Base-by-base conservation (phyloP, 345 rosid genomes). In the Raphanus raphanistrum region DNA sequence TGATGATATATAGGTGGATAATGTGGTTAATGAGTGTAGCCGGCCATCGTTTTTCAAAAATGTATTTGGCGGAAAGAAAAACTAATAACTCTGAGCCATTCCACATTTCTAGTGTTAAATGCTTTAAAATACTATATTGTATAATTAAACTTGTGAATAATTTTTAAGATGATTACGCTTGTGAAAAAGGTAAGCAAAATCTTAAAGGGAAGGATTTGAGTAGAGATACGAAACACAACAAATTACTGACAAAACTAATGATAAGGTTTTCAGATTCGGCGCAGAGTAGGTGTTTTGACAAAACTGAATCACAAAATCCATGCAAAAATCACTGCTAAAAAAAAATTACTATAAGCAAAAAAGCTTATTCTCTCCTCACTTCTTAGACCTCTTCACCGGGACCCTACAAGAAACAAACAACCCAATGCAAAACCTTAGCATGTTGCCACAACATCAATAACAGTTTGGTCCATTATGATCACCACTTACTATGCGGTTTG, bases 371-470 rank as follows among this genome's bases (percentile, higher is more conserved):
- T 48, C 58, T 61, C 35, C 78, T 84, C 84, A 84, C 85, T 89
- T 87, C 86, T 84, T 90, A 6, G 88, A 81, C 82, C 80, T 76
- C 0, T 69, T 76, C 5, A 32, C 84, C 84, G 85, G 69, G 59
- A 69, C 86, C 83, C 94, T 90, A 72, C 72, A 84, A 54, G 36
- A 66, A 13, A 38, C 9, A 16, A 45, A 31, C 17, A 35, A 32
- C 68, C 57, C 2, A 62, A 35, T 2, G 10, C 59, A 68, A 63
- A 12, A 38, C 38, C 2, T 33, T 2, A 27, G 72, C 31, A 32
- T 9, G 33, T 3, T 10, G 26, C 35, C 61, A 70, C 41, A 38
- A 4, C 2, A 63, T 0, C 48, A 33, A 33, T 5, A 63, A 33
- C 68, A 63, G 8, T 9, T 35, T 4, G 15, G 50, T 35, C 45